Evolutionary conservation across 305 asterid genomes (phyloP), one percentile per base, ranked within the genome.

Genomic region (Caryopteris hybrid): DNA sequence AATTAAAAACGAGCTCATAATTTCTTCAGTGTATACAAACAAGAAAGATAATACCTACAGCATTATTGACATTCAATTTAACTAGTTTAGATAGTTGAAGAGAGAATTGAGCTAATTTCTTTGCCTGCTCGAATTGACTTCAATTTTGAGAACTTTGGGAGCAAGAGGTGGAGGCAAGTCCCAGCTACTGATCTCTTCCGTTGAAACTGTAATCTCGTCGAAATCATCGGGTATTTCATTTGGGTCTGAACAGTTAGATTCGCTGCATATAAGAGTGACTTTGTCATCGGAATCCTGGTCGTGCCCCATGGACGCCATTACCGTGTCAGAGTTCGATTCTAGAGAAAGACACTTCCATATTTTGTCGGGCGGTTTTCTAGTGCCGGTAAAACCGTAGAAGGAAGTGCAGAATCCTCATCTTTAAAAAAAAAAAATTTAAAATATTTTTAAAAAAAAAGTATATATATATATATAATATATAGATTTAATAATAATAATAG

Each of bases 161-260:
- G 80, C 68, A 27, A 79, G 72, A 75, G 86, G 70, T 8, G 84
- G 80, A 68, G 83, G 58, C 77, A 84, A 74, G 81, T 90, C 83
- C 94, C 96, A 92, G 33, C 46, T 38, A 50, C 69, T 13, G 74
- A 92, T 77, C 22, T 80, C 83, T 31, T 79, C 79, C n/a, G 88
- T 81, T 47, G 98, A 89, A 53, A 92, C 68, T 51, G 71, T 21
- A 61, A 86, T 76, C 60, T 58, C 79, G 38, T 67, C 69, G 38
- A 31, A 59, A 17, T 55, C 60, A 21, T 42, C 68, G 66, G 73
- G 69, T 36, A 60, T 50, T 16, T 54, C 88, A 9, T 74, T 74
- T 17, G 67, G 56, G 17, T 10, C 73, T 10, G 62, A 46, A 23
- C n/a, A 36, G 59, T 72, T 43, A 8, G 60, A 50, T 11, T 79